Conservation (phyloP, 192 early-diverging fungal species). For the Backusella morwellensis region DNA sequence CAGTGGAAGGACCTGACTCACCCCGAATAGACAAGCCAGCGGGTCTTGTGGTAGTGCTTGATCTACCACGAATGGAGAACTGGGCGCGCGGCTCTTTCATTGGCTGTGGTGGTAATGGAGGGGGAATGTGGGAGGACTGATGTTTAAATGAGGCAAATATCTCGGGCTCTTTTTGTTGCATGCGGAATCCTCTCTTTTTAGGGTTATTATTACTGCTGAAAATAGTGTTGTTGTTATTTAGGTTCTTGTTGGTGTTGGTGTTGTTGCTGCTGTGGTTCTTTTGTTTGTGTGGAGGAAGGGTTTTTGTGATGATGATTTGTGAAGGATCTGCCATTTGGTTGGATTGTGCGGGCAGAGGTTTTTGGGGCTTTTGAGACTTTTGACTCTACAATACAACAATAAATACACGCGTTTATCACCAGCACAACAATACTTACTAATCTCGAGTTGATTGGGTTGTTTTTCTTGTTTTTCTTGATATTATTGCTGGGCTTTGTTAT, state of each 20-base stretch:
- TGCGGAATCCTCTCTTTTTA: background rate
- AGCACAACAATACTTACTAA: background rate
- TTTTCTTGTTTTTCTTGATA: background rate
- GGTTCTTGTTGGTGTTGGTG: background rate
- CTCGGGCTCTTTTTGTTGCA: background rate
- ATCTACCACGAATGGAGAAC: conserved; percentile 11
- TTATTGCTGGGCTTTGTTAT: conserved; percentile 2
- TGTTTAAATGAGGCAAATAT: background rate
- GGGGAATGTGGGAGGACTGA: background rate
- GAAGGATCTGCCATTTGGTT: conserved; percentile 16
- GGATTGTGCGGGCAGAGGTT: background rate
- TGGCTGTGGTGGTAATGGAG: background rate
- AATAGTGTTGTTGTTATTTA: background rate
- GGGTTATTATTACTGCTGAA: background rate
- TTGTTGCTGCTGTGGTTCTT: background rate
- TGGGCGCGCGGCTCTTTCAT: background rate
- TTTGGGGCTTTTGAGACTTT: background rate
- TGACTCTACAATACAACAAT: background rate
- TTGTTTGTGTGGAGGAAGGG: conserved; percentile 7
- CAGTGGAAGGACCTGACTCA: conserved; percentile 45
- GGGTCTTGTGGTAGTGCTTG: background rate
- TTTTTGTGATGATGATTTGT: conserved; percentile 28
- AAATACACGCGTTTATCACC: background rate
- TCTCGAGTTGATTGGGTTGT: background rate
- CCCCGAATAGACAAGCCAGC: conserved; percentile 40